These are phyloP conservation scores for Phialophora verrucosa DNA, from an alignment of 2,329 filamentous ascomycete species.

Conservation along the genomic window DNA sequence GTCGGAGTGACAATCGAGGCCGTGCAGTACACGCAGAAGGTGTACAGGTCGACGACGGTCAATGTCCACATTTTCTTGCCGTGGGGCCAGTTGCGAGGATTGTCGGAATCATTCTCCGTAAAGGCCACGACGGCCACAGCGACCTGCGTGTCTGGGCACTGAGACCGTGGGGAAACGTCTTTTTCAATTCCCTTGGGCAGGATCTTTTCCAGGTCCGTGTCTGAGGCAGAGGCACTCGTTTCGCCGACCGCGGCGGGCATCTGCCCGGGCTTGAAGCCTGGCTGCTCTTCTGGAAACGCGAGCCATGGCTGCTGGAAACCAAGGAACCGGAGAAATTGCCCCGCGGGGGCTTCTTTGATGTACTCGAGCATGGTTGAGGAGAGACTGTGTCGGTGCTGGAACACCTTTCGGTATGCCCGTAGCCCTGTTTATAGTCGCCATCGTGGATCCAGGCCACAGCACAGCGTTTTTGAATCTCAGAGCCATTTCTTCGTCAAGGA, in stretches of 20 bases:
- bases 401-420: neutral
- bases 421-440: constrained; percentile 5
- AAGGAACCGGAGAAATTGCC: constrained; percentile 26
- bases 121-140: constrained; percentile 44
- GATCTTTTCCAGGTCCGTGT: constrained; percentile 11
- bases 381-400: neutral
- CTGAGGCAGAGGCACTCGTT: neutral
- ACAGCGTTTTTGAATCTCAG: neutral
- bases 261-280: constrained; percentile 13
- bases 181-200: constrained; percentile 8
- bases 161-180: neutral
- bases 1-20: constrained; percentile 45
- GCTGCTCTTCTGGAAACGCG: constrained; percentile 25
- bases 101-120: constrained; percentile 54
- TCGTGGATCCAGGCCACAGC: neutral
- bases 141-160: neutral
- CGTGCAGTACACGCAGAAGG: constrained; percentile 48
- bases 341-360: constrained; percentile 28
- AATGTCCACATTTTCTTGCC: constrained; percentile 50
- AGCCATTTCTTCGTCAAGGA: neutral
- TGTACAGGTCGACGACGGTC: constrained; percentile 47
- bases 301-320: constrained; percentile 15
- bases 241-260: neutral
- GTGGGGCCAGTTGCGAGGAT: constrained; percentile 50
- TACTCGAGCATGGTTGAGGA: constrained; percentile 9